Base-by-base conservation (phyloP, 78 protist genomes). In the Planoprotostelium fungivorum region DNA sequence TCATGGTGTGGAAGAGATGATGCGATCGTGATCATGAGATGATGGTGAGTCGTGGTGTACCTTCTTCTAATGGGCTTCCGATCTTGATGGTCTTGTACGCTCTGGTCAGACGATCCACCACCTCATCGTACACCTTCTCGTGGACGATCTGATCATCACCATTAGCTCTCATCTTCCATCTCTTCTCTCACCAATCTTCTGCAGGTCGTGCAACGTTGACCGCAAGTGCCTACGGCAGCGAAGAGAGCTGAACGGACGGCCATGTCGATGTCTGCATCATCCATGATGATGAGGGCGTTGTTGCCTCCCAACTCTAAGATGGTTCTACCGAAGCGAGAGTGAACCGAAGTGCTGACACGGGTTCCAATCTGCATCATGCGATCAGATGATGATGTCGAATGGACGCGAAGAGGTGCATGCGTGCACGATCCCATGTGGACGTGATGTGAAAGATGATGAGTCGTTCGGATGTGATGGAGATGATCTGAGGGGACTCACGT, bases 271-370 rank as follows among this genome's bases (percentile, higher is more conserved):
- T 97, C 85, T 83, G 98, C 98, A 51, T 96, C 97, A 38, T 94
- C 96, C 73, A 94, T 93, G 38, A 96, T 96, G 34, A 97, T 38
- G 88, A 97, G 34, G 88, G 98, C 99, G 90, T 97, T 97, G 95
- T 97, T 97, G 84, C 99, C 99, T 36, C 99, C 99, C 28, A 96
- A 89, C 86, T 97, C 99, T 23, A 97, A 90, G 16, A 97, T 92
- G 89, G 97, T 37, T 16, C 90, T 31, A 38, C 98, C 98, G 86
- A 97, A 97, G 87, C 97, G 91, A 28, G 37, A 34, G 37, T 92
- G 94, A 25, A 97, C 97, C 5, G 34, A 73, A 5, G 36, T 31
- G 34, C 90, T 83, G 63, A 97, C 96, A 37, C 91, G 37, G 37
- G 90, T 86, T 84, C 98, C 98, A 31, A 89, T 51, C 73, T 51